phyloP scores from a whole-genome alignment of 805 yeast genomes.

The Myxozyma sirexii region DNA sequence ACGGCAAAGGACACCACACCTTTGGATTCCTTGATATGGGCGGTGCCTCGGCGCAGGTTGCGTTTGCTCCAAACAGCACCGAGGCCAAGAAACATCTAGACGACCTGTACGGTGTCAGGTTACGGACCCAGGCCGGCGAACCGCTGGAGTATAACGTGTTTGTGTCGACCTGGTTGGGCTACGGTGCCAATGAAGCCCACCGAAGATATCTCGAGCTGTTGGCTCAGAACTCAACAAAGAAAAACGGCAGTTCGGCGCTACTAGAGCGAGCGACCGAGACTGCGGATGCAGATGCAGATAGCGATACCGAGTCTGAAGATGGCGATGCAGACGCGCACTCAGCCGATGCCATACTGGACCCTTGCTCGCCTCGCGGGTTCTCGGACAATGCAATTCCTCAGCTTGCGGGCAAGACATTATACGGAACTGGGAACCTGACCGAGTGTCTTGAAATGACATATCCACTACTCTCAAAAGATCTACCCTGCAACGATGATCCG shows the following conservation, averaged over 20 bases:
- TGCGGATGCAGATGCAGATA: conserved; percentile 8
- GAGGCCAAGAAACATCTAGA: conserved; percentile 68
- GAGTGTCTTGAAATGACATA: conserved; percentile 70
- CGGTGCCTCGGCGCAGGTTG: conserved; percentile 95
- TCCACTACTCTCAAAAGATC: conserved; percentile 74
- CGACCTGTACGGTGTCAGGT: conserved; percentile 66
- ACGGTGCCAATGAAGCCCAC: conserved; percentile 95
- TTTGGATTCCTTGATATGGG: conserved; percentile 99
- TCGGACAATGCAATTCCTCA: conserved; percentile 41
- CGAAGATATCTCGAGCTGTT: conserved; percentile 56
- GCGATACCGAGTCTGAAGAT: conserved; percentile 27
- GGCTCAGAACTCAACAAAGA: conserved; percentile 8
- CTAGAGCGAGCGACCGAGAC: neutral
- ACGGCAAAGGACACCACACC: conserved; percentile 52
- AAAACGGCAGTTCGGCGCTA: neutral
- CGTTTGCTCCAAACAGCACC: conserved; percentile 76
- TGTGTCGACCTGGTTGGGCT: conserved; percentile 96
- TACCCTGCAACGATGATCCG: conserved; percentile 85
- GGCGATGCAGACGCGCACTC: neutral
- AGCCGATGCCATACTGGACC: conserved; percentile 37
- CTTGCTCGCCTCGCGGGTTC: conserved; percentile 50
- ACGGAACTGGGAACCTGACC: conserved; percentile 80
- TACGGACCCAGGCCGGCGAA: conserved; percentile 72
- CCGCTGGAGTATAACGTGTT: conserved; percentile 79
- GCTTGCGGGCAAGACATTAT: conserved; percentile 43